A percentile compares a stretch with the other conserved stretches of the same genome.
Evolutionary conservation across 139 green algal genomes (phyloP).

Genomic region (Tetratostichococcus sp.): DNA sequence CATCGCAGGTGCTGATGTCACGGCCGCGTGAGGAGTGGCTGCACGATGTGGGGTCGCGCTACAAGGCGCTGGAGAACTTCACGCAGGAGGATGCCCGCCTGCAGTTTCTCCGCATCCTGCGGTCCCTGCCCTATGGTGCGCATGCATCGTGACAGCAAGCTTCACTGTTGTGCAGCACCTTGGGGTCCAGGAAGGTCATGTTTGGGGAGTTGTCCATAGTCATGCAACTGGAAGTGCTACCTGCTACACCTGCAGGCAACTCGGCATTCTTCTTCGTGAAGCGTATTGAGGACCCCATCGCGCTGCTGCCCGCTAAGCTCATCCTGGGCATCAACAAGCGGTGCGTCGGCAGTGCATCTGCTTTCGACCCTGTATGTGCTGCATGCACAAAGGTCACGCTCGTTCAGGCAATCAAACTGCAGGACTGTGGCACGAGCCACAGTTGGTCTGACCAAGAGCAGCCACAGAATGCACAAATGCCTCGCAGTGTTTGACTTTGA

Average conservation of each 20-base stretch:
- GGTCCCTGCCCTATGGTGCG: conserved; percentile 89
- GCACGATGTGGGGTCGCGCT: conserved; percentile 70
- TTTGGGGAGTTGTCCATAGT: too few species aligned
- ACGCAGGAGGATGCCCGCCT: conserved; percentile 86
- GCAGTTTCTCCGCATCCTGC: conserved; percentile 91
- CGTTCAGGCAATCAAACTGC: too few species aligned
- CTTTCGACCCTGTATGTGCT: too few species aligned
- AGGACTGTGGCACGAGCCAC: too few species aligned
- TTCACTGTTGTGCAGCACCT: too few species aligned
- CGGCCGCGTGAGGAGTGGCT: conserved; percentile 76
- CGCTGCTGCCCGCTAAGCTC: conserved; percentile 86
- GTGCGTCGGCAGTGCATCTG: conserved; percentile 57
- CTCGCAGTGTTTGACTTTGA: too few species aligned
- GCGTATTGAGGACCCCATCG: conserved; percentile 93
- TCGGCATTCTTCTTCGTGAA: conserved; percentile 79
- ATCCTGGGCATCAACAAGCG: conserved; percentile 98
- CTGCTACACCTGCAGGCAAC: conserved; percentile 46
- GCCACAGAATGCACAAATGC: too few species aligned
- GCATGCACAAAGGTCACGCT: conserved; percentile 26
- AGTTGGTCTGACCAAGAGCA: too few species aligned
- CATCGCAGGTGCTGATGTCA: conserved; percentile 60
- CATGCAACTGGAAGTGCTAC: too few species aligned
- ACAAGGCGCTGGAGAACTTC: conserved; percentile 75
- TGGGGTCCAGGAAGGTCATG: too few species aligned
- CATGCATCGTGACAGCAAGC: not conserved